Percentiles rank a stretch among this genome's conserved stretches.
phyloP scores from a whole-genome alignment of 306 rosid species.

The Albizia julibrissin region DNA sequence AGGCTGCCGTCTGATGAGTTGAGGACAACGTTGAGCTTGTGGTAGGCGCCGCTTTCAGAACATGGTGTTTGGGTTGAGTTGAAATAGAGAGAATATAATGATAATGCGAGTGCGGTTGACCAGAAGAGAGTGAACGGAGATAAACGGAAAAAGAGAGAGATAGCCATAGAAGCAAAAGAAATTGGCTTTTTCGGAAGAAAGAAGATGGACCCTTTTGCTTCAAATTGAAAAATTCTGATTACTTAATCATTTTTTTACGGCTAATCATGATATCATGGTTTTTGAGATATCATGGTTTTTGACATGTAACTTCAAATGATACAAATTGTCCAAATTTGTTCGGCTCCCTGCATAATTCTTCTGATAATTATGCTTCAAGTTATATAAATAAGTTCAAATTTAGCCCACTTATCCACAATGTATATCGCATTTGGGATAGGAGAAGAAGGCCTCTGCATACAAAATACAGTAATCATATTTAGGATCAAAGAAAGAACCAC shows the following conservation, averaged over 20 bases:
- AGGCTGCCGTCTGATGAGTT: slow-evolving; percentile 27
- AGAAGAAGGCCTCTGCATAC: background rate
- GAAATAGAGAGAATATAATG: no score
- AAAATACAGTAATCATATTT: no score
- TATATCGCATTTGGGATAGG: background rate
- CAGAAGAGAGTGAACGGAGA: background rate
- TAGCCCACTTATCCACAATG: background rate
- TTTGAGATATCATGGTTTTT: no score
- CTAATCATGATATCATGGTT: no score
- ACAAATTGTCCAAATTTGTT: background rate
- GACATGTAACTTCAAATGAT: background rate
- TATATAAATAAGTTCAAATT: no score
- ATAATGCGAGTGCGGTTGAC: background rate
- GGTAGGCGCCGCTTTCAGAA: background rate
- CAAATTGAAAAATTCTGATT: no score
- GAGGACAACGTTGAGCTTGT: slow-evolving; percentile 2
- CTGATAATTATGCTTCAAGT: background rate
- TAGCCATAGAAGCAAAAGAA: no score
- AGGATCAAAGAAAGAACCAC: background rate
- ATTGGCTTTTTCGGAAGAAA: no score
- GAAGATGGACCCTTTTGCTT: no score
- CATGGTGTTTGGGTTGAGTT: background rate
- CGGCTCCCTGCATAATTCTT: background rate
- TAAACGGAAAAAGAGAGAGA: no score
- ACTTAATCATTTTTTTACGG: no score